Evolutionary conservation across 148 eudicot species (phyloP), one percentile per base, ranked within the genome.

Genomic region (Vaccinium myrtillus): DNA sequence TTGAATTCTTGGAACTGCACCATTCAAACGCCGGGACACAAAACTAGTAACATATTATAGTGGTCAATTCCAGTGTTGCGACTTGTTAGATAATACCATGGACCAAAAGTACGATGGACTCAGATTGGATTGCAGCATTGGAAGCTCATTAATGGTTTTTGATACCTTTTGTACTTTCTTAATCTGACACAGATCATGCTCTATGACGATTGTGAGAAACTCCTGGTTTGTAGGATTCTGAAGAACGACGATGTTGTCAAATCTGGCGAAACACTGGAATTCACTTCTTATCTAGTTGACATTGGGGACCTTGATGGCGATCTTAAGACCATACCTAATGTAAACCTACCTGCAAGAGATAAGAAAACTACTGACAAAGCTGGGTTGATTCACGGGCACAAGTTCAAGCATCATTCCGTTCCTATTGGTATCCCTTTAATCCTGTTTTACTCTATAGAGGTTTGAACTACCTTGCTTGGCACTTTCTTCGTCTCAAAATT

Each of bases 201-300:
- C 48, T 94, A 90, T 84, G 98, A 97, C 87, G 95, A 92, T 27
- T 75, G 84, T 80, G 93, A 92, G 83, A 90, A 92, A 86, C 84
- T 91, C 56, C 79, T 94, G 81, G 92, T 87, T 54, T 87, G 90
- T 75, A 94, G 84, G 83, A 90, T 90, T 85, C 80, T 90, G 84
- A 90, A 93, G 81, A 89, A 90, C 80, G 94, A 88, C 83, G 94
- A 96, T 71, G 86, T 78, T 50, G 87, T 96, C 50, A 82, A 50
- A 74, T 83, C 92, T 16, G 97, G 97, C 2, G 97, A 91, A 83
- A 85, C 94, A 13, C n/a, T 94, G 77, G 78, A 91, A 73, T 93
- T 92, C 83, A 80, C 85, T 84, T 86, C 97, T 55, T 91, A 89
- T 86, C 93, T 94, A 85, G 96, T 94, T 67, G 98, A 97, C 75